phyloP scores from a whole-genome alignment of 2,329 filamentous ascomycete genomes.

The Claviceps fusiformis region DNA sequence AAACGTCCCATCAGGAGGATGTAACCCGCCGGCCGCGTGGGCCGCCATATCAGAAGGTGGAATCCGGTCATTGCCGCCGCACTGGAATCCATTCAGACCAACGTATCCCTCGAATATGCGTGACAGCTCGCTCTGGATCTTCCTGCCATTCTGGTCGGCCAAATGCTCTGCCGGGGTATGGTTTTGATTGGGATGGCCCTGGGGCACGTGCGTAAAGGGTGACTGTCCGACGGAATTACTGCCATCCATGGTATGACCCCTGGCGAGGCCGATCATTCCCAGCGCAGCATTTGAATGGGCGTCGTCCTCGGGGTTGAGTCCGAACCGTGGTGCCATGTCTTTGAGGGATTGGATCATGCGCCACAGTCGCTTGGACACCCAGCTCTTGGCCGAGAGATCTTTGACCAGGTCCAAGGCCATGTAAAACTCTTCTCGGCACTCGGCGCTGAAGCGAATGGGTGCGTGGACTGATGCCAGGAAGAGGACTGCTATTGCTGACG shows the following conservation, averaged over 20 bases:
- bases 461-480: conserved; percentile 67
- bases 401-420: conserved; percentile 63
- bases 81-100: conserved; percentile 21
- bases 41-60: conserved; percentile 12
- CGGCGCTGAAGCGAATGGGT: conserved; percentile 53
- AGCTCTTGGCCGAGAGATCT: conserved; percentile 56
- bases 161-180: conserved; percentile 3
- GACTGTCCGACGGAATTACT: conserved; percentile 9
- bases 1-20: conserved; percentile 18
- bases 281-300: conserved; percentile 37
- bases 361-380: conserved; percentile 62
- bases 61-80: conserved; percentile 13
- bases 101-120: conserved; percentile 29
- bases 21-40: conserved; percentile 9
- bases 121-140: conserved; percentile 41
- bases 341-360: conserved; percentile 57
- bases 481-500: conserved; percentile 59
- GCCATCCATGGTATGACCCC: conserved; percentile 19
- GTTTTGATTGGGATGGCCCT: neutral
- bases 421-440: conserved; percentile 65
- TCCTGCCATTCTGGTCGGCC: conserved; percentile 29
- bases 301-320: conserved; percentile 36
- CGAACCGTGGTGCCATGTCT: conserved; percentile 56
- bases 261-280: conserved; percentile 42
- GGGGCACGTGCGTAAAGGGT: conserved; percentile 17